Evolutionary conservation across 208 protist species (phyloP).

Genomic region (Entamoeba nuttalli): DNA sequence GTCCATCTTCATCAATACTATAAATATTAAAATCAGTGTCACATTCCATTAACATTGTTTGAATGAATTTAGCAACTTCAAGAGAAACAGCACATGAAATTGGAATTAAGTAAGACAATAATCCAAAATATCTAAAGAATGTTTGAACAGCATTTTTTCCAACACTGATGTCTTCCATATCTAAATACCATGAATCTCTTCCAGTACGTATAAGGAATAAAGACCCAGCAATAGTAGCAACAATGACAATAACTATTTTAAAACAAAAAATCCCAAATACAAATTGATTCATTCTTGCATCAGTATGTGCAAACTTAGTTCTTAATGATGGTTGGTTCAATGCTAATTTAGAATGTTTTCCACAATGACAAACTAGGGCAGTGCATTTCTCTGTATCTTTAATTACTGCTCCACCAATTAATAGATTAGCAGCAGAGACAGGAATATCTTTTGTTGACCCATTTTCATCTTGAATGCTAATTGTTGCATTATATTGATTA

Average conservation of each 20-base stretch:
- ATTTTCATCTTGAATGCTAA: not conserved
- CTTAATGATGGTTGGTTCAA: not conserved
- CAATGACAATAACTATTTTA: not conserved
- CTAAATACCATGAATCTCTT: not conserved
- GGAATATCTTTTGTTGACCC: not conserved
- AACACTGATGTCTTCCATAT: not conserved
- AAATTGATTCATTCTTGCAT: not conserved
- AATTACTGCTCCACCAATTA: not conserved
- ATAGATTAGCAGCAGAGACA: not conserved
- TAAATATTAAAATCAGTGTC: not conserved
- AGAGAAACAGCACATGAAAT: constrained; percentile 10
- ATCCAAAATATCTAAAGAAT: constrained; percentile 9
- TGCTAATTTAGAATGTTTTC: not conserved
- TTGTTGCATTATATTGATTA: not conserved
- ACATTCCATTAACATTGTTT: not conserved
- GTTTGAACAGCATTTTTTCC: not conserved
- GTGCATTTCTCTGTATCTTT: not conserved
- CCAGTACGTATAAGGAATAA: not conserved
- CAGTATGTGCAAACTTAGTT: not conserved
- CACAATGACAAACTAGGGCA: not conserved
- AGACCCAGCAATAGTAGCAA: not conserved
- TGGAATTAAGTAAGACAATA: constrained; percentile 5
- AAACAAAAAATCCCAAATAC: not conserved
- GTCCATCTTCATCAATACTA: not conserved
- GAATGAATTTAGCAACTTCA: constrained; percentile 7